These are phyloP conservation scores for Trichophaea hybrida DNA, from an alignment of 2,329 filamentous ascomycete species.

Conservation along the genomic window DNA sequence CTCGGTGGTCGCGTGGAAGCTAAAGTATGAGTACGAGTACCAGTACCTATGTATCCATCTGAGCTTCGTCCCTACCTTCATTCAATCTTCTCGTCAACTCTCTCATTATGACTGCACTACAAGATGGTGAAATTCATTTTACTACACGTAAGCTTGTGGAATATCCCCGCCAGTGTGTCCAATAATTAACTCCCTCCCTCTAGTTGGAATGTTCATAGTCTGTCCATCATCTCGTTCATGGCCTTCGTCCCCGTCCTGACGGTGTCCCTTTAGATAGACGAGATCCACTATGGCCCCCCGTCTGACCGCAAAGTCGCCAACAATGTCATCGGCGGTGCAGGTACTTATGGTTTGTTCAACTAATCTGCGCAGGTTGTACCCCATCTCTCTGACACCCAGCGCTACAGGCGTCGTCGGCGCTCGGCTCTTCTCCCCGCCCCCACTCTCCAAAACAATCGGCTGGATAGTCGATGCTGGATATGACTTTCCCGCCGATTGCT, in stretches of 20 bases:
- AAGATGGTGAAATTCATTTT: neutral
- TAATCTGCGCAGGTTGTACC: neutral
- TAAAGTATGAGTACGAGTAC: too few species aligned
- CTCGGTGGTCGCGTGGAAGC: too few species aligned
- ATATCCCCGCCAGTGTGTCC: neutral
- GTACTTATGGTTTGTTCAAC: conserved; percentile 44
- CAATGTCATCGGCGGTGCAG: conserved; percentile 76
- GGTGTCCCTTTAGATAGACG: conserved; percentile 43
- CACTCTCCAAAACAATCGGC: conserved; percentile 51
- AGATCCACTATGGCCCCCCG: conserved; percentile 71
- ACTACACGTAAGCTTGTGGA: neutral
- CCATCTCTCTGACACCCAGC: conserved; percentile 28
- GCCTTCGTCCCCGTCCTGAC: conserved; percentile 1
- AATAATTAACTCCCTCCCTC: neutral
- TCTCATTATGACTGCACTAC: neutral
- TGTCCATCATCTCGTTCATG: conserved; percentile 13
- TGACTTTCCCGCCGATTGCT: conserved; percentile 63
- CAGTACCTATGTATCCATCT: too few species aligned
- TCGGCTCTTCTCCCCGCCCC: conserved; percentile 64
- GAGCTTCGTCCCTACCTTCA: neutral
- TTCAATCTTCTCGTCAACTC: neutral
- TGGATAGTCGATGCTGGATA: conserved; percentile 86
- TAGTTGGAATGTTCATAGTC: conserved; percentile 8
- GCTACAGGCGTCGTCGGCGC: conserved; percentile 55
- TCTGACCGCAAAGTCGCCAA: conserved; percentile 45